phyloP scores from a whole-genome alignment of 768 basidiomycete species.

The Serendipita indica region DNA sequence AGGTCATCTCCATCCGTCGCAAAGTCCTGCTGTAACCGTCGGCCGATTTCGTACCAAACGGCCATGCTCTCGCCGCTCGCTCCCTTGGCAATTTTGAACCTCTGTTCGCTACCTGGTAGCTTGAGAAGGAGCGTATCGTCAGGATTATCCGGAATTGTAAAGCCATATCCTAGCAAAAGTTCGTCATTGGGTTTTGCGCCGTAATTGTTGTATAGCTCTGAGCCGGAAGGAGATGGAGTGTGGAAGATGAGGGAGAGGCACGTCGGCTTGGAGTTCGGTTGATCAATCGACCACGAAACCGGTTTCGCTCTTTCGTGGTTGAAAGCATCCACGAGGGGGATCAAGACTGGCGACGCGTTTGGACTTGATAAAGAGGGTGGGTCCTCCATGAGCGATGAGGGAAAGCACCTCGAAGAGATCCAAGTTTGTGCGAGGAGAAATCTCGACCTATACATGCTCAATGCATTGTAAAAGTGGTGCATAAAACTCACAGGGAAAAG shows the following conservation, averaged over 20 bases:
- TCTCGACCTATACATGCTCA: slow-evolving; percentile 36
- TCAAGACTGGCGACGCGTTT: slow-evolving; percentile 55
- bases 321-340: slow-evolving; percentile 75
- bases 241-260: slow-evolving; percentile 43
- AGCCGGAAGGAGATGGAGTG: slow-evolving; percentile 24
- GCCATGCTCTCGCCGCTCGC: slow-evolving; percentile 33
- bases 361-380: slow-evolving; percentile 38
- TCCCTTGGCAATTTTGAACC: slow-evolving; percentile 5
- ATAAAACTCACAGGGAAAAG: slow-evolving; percentile 50
- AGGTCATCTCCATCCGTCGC: slow-evolving; percentile 21
- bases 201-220: slow-evolving; percentile 81
- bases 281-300: slow-evolving; percentile 64
- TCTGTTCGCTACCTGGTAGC: slow-evolving; percentile 36
- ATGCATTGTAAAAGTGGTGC: not conserved
- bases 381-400: slow-evolving; percentile 58
- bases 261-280: slow-evolving; percentile 9
- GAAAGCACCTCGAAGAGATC: slow-evolving; percentile 79
- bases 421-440: slow-evolving; percentile 64
- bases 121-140: slow-evolving; percentile 78
- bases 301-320: slow-evolving; percentile 73
- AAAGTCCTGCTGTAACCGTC: slow-evolving; percentile 40
- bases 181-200: slow-evolving; percentile 84
- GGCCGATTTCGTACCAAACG: slow-evolving; percentile 43
- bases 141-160: slow-evolving; percentile 60
- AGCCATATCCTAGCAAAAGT: slow-evolving; percentile 84